A percentile compares a stretch with the other conserved stretches of the same genome.
phyloP scores from a whole-genome alignment of 345 rosid species.

The Eucalyptus viminalis region DNA sequence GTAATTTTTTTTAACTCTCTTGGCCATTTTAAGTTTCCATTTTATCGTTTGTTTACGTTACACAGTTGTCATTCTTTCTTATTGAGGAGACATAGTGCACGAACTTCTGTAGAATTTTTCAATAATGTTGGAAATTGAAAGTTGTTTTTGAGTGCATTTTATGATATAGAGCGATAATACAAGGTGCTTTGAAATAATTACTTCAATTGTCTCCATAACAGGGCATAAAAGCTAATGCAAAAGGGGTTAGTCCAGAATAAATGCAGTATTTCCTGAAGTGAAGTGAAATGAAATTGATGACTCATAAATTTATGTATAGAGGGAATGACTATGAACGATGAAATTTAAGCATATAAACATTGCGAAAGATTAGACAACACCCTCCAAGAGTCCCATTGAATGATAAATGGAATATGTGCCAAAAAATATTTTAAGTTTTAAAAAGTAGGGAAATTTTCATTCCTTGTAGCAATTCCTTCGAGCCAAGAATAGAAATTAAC shows the following conservation, averaged over 20 bases:
- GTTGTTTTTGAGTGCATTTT: neutral
- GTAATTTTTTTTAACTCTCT: neutral
- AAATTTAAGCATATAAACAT: neutral
- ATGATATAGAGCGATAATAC: too few species aligned
- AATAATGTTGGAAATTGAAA: neutral
- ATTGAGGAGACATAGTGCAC: neutral
- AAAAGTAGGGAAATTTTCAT: too few species aligned
- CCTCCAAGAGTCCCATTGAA: too few species aligned
- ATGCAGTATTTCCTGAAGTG: neutral
- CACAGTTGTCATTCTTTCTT: neutral
- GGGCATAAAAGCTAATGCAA: neutral
- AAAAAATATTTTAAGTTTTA: too few species aligned
- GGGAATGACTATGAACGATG: too few species aligned
- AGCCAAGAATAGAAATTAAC: too few species aligned
- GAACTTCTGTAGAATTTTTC: neutral
- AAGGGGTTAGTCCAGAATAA: fast-evolving
- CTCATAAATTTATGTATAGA: neutral
- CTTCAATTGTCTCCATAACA: neutral
- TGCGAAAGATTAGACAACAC: neutral
- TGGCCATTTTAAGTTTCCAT: neutral
- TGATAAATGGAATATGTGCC: too few species aligned
- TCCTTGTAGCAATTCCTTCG: too few species aligned
- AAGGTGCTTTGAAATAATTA: neutral
- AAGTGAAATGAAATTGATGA: neutral
- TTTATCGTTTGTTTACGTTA: neutral